Evolutionary conservation across 805 yeast species (phyloP).

Genomic region (Ogataea methylovora): DNA sequence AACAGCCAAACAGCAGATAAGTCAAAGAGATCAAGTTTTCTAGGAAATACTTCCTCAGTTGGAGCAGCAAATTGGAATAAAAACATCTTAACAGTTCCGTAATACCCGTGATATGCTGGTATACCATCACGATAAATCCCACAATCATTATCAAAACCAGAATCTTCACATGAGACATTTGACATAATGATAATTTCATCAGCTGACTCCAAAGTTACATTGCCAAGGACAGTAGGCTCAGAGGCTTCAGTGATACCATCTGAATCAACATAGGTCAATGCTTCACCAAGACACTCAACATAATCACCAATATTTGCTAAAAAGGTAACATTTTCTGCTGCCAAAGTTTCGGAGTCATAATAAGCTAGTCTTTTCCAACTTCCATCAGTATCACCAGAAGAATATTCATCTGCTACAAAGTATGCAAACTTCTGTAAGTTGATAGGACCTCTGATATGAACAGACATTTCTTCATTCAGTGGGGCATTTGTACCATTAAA

Average conservation of each 20-base stretch:
- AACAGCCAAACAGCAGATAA: slow-evolving; percentile 76
- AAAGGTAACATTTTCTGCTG: slow-evolving; percentile 60
- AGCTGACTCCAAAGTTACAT: slow-evolving; percentile 46
- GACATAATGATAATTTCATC: slow-evolving; percentile 57
- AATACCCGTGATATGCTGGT: slow-evolving; percentile 67
- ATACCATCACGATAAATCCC: slow-evolving; percentile 72
- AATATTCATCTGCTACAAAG: slow-evolving; percentile 41
- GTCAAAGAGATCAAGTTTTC: slow-evolving; percentile 36
- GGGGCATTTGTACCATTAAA: slow-evolving; percentile 63
- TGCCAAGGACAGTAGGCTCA: slow-evolving; percentile 38
- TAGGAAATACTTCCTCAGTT: slow-evolving; percentile 33
- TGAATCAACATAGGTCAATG: slow-evolving; percentile 51
- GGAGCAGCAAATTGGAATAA: slow-evolving; percentile 68
- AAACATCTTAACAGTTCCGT: slow-evolving; percentile 64
- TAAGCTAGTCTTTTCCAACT: slow-evolving; percentile 56
- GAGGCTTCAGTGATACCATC: slow-evolving; percentile 47
- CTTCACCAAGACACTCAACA: slow-evolving; percentile 61
- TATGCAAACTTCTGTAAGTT: slow-evolving; percentile 52
- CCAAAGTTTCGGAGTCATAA: slow-evolving; percentile 41
- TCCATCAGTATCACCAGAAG: slow-evolving; percentile 28
- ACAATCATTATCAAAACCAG: slow-evolving; percentile 52
- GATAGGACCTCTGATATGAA: slow-evolving; percentile 75
- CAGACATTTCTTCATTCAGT: slow-evolving; percentile 59
- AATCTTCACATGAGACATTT: slow-evolving; percentile 45
- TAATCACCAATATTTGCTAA: slow-evolving; percentile 54